Conservation (phyloP, 140 eudicot genomes). For the Anethum foeniculum region DNA sequence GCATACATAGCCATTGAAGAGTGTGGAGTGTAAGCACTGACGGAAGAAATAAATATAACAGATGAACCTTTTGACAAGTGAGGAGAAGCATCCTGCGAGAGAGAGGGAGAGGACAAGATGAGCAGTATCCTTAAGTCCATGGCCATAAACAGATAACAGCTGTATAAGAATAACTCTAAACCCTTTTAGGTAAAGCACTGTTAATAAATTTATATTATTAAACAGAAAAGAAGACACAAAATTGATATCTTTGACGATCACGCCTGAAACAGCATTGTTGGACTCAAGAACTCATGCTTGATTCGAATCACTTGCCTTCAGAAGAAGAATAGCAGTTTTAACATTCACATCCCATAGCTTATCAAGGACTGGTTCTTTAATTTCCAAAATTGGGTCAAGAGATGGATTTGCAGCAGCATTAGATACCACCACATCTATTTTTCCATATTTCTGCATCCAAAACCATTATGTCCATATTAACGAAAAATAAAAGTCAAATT, state of each 20-base stretch:
- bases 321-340: slow-evolving; percentile 68
- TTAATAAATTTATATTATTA: background rate
- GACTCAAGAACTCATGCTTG: background rate
- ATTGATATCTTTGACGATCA: background rate
- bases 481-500: background rate
- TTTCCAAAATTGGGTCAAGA: slow-evolving; percentile 53
- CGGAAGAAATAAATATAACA: slow-evolving; percentile 56
- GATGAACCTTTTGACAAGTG: slow-evolving; percentile 61
- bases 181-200: background rate
- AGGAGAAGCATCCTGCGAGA: slow-evolving; percentile 64
- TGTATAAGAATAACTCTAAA: background rate
- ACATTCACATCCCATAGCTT: slow-evolving; percentile 92
- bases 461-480: background rate
- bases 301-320: slow-evolving; percentile 41
- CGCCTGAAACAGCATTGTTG: background rate
- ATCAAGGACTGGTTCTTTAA: slow-evolving; percentile 71
- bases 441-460: slow-evolving; percentile 70
- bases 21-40: slow-evolving; percentile 45
- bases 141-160: background rate
- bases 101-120: background rate
- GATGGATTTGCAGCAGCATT: slow-evolving; percentile 96
- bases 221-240: background rate
- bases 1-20: slow-evolving; percentile 70
- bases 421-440: slow-evolving; percentile 77
- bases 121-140: background rate